A percentile compares a stretch with the other conserved stretches of the same genome.
These are phyloP conservation scores for Xanthoparmelia taractica DNA, from an alignment of 495 filamentous ascomycete species.

Conservation along the genomic window DNA sequence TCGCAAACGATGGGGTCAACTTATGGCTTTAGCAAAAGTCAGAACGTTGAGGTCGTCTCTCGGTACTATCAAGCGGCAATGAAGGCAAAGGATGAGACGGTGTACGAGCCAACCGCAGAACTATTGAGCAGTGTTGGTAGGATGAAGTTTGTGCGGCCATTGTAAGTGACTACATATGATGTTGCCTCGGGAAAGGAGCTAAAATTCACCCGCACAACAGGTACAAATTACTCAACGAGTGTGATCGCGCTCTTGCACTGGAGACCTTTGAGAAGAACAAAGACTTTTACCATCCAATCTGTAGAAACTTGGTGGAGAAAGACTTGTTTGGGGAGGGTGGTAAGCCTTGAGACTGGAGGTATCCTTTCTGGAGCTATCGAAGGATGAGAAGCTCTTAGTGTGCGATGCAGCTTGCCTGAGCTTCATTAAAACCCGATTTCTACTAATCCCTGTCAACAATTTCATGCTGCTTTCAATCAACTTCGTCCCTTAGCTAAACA, in stretches of 20 bases:
- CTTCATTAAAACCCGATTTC: no score
- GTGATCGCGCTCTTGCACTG: constrained; percentile 64
- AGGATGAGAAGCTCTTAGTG: no score
- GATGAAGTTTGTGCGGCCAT: constrained; percentile 92
- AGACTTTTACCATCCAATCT: constrained; percentile 95
- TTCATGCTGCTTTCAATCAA: no score
- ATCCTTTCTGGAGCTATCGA: no score
- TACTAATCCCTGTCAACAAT: no score
- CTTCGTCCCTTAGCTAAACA: no score
- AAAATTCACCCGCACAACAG: constrained; percentile 18
- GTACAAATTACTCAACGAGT: constrained; percentile 61
- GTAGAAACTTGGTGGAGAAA: constrained; percentile 73
- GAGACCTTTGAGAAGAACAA: constrained; percentile 79
- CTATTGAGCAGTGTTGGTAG: constrained; percentile 75
- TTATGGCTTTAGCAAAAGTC: constrained; percentile 60
- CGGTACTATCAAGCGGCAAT: constrained; percentile 73
- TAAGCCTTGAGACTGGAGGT: constrained; percentile 6
- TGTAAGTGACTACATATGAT: constrained; percentile 36
- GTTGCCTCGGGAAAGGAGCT: not conserved
- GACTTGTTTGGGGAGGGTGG: constrained; percentile 54
- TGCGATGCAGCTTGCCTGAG: no score
- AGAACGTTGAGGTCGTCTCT: constrained; percentile 77
- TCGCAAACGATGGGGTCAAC: constrained; percentile 59
- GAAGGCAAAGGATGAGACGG: constrained; percentile 55
- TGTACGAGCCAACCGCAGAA: constrained; percentile 61